A percentile compares a stretch with the other conserved stretches of the same genome.
Evolutionary conservation across 2,329 filamentous ascomycete species (phyloP).

Genomic region (Sclerotinia glacialis): DNA sequence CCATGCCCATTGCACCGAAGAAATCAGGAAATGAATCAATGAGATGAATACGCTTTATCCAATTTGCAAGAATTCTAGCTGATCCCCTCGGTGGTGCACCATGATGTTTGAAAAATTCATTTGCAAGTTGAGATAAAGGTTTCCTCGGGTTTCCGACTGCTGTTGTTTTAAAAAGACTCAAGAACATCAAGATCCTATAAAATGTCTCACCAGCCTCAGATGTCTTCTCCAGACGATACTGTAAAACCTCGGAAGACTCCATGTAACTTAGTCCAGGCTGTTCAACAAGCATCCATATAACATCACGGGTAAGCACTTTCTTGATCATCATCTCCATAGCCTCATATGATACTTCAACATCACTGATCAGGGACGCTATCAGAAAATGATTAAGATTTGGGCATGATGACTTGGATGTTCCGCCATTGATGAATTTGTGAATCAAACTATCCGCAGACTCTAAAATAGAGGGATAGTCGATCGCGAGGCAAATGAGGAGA

Average conservation of each 20-base stretch:
- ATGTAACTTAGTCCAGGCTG: conserved; percentile 47
- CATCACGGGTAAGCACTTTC: conserved; percentile 51
- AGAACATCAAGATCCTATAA: conserved; percentile 53
- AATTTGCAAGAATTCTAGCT: conserved; percentile 43
- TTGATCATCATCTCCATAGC: conserved; percentile 46
- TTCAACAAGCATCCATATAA: conserved; percentile 50
- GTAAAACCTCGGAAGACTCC: conserved; percentile 43
- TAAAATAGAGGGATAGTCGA: conserved; percentile 41
- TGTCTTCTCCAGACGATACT: conserved; percentile 48
- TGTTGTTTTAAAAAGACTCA: conserved; percentile 48
- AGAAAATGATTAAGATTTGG: conserved; percentile 51
- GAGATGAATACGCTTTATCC: conserved; percentile 45
- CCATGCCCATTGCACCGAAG: conserved; percentile 45
- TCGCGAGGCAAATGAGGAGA: conserved; percentile 49
- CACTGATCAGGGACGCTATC: conserved; percentile 47
- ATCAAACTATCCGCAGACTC: conserved; percentile 44
- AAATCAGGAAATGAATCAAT: conserved; percentile 46
- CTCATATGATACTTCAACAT: conserved; percentile 42
- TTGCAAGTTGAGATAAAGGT: conserved; percentile 43
- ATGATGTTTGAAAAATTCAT: conserved; percentile 48
- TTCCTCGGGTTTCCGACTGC: conserved; percentile 42
- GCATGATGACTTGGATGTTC: conserved; percentile 44
- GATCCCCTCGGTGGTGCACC: conserved; percentile 46
- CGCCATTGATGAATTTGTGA: conserved; percentile 42
- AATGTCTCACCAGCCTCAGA: conserved; percentile 48